Percentiles rank a stretch among this genome's conserved stretches.
Conservation (phyloP, 768 basidiomycete species). For the Daedaleopsis nitida region DNA sequence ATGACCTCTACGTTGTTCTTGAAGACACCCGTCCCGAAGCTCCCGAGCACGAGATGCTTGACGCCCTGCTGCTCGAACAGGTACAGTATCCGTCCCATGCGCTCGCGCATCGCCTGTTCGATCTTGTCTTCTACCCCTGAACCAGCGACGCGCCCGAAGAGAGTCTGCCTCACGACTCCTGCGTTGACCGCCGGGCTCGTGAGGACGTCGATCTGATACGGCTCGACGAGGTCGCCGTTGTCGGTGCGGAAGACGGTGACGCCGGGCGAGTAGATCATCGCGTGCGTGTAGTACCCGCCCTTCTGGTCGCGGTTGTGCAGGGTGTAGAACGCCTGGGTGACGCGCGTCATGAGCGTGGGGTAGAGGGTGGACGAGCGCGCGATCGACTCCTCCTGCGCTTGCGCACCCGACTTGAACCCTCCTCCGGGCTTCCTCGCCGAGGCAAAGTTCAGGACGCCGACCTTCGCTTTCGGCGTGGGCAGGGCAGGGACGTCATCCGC, state of each 20-base stretch:
- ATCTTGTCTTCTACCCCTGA: slow-evolving; percentile 41
- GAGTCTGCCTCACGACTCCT: slow-evolving; percentile 41
- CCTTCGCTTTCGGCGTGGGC: slow-evolving; percentile 35
- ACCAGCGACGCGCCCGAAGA: slow-evolving; percentile 20
- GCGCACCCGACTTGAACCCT: slow-evolving; percentile 71
- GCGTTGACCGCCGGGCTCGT: slow-evolving; percentile 81
- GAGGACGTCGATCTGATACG: slow-evolving; percentile 63
- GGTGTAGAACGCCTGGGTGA: slow-evolving; percentile 61
- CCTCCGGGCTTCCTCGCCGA: slow-evolving; percentile 77
- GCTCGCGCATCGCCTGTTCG: slow-evolving; percentile 60
- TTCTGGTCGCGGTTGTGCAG: slow-evolving; percentile 50
- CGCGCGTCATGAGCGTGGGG: slow-evolving; percentile 55
- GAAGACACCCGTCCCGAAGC: slow-evolving; percentile 81
- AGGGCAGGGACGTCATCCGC: slow-evolving; percentile 14
- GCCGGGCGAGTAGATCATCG: slow-evolving; percentile 74
- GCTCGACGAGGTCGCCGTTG: slow-evolving; percentile 53
- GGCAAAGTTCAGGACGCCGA: slow-evolving; percentile 77
- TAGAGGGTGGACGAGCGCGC: slow-evolving; percentile 77
- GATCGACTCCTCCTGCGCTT: slow-evolving; percentile 81
- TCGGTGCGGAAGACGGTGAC: slow-evolving; percentile 68
- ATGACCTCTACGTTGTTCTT: slow-evolving; percentile 60
- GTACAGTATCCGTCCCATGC: slow-evolving; percentile 68
- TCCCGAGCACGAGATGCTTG: slow-evolving; percentile 65
- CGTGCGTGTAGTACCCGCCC: slow-evolving; percentile 71
- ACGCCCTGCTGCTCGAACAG: slow-evolving; percentile 65